Percentiles rank a stretch among this genome's conserved stretches.
Evolutionary conservation across 768 basidiomycete species (phyloP).

Genomic region (Tylopilus plumbeoviolaceoides): DNA sequence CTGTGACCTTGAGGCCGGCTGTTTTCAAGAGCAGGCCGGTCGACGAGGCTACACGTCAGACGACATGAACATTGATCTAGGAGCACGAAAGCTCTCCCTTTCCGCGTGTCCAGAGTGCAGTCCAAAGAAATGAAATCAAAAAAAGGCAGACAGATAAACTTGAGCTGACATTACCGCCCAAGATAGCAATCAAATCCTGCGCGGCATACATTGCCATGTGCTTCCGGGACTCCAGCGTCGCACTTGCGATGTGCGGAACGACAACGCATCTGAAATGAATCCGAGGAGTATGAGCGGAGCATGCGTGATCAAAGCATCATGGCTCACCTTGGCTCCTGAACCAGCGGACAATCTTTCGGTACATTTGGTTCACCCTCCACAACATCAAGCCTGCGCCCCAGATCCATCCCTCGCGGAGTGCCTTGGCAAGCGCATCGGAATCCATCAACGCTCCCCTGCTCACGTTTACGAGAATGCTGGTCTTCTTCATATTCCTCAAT

Average conservation of each 20-base stretch:
- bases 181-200: constrained; percentile 46
- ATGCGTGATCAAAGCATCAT: neutral
- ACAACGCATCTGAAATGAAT: constrained; percentile 57
- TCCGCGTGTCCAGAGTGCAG: no score
- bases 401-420: constrained; percentile 73
- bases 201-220: constrained; percentile 79
- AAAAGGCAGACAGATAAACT: constrained; percentile 29
- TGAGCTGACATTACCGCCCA: constrained; percentile 62
- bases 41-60: no score
- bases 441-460: constrained; percentile 86
- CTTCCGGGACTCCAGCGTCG: constrained; percentile 77
- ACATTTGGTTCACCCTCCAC: constrained; percentile 89
- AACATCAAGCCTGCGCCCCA: constrained; percentile 95
- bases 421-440: constrained; percentile 80
- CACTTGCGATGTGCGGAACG: constrained; percentile 89
- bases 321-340: constrained; percentile 67
- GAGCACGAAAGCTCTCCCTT: no score
- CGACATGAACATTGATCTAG: no score
- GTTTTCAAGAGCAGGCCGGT: no score
- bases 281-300: neutral
- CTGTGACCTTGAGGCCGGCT: no score
- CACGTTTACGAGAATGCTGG: constrained; percentile 79
- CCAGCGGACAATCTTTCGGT: constrained; percentile 66
- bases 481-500: constrained; percentile 80
- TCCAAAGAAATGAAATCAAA: no score